Conservation (phyloP, 768 basidiomycete genomes). For the Boletellus emodensis region DNA sequence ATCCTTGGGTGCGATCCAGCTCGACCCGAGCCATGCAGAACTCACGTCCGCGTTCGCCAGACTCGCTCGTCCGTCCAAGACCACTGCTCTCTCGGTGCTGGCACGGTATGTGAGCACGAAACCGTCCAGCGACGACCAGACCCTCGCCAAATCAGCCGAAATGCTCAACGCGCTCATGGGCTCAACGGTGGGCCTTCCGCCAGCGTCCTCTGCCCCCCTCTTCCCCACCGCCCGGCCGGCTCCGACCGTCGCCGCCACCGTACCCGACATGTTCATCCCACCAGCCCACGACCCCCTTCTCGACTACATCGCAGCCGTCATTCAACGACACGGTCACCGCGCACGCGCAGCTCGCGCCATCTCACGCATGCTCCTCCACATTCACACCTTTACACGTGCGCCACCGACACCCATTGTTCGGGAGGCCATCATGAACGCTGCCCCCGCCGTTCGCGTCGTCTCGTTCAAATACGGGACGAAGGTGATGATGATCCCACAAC, state of each 20-base stretch:
- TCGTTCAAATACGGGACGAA: conserved; percentile 64
- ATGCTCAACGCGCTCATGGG: conserved; percentile 24
- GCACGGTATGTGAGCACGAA: conserved; percentile 15
- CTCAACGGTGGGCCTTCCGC: conserved; percentile 16
- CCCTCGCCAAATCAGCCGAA: conserved; percentile 21
- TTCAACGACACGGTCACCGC: conserved; percentile 64
- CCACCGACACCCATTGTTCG: conserved; percentile 80
- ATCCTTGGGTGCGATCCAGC: too few relatives aligned
- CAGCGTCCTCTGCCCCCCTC: neutral
- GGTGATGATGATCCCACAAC: conserved; percentile 58
- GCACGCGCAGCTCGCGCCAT: conserved; percentile 54
- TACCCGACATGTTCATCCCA: conserved; percentile 50
- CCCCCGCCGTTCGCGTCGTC: conserved; percentile 66
- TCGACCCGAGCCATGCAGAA: too few relatives aligned
- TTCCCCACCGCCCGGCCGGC: neutral
- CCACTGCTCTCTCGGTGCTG: neutral
- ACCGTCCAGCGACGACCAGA: conserved; percentile 20
- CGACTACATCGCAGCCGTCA: conserved; percentile 55
- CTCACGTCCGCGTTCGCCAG: neutral
- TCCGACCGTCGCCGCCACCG: neutral
- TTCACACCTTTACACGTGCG: conserved; percentile 70
- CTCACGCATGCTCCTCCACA: conserved; percentile 60
- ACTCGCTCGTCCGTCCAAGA: neutral
- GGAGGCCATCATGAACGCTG: conserved; percentile 60
- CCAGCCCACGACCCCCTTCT: conserved; percentile 73